These are phyloP conservation scores for Eimeria praecox DNA, from an alignment of 169 alveolate genomes.

Conservation along the genomic window DNA sequence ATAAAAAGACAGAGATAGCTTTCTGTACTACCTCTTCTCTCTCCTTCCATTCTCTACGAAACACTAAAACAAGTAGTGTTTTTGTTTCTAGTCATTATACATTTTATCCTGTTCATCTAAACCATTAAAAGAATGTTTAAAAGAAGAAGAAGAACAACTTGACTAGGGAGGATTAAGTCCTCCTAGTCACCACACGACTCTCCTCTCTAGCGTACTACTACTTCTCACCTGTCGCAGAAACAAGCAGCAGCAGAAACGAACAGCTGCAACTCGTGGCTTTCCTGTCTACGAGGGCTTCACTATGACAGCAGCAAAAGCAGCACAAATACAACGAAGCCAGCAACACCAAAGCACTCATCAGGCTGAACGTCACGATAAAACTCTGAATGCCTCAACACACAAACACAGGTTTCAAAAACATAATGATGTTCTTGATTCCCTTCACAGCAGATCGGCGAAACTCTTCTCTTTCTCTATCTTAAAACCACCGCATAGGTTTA, in stretches of 20 bases:
- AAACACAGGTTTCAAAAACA: neutral
- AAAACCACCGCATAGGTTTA: no score
- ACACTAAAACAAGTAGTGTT: no score
- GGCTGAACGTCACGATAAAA: constrained; percentile 1
- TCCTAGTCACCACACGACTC: no score
- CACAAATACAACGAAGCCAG: constrained; percentile 55
- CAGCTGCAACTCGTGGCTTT: constrained; percentile 68
- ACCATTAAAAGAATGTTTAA: neutral
- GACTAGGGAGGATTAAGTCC: neutral
- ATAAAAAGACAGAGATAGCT: neutral
- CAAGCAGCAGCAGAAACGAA: constrained; percentile 30
- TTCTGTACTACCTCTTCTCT: no score
- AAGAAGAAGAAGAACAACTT: neutral
- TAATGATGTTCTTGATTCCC: no score
- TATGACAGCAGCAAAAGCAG: constrained; percentile 55
- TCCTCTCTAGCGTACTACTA: no score
- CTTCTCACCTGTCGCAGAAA: constrained; percentile 31
- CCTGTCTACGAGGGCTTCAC: constrained; percentile 41
- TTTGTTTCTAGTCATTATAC: no score
- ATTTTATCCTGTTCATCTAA: no score
- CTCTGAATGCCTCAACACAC: constrained; percentile 31
- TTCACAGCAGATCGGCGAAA: neutral
- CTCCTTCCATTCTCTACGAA: no score
- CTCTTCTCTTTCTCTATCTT: no score
- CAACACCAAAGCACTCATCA: constrained; percentile 46